phyloP scores from a whole-genome alignment of 805 yeast species.

The Kodamaea kaohsiungensis region DNA sequence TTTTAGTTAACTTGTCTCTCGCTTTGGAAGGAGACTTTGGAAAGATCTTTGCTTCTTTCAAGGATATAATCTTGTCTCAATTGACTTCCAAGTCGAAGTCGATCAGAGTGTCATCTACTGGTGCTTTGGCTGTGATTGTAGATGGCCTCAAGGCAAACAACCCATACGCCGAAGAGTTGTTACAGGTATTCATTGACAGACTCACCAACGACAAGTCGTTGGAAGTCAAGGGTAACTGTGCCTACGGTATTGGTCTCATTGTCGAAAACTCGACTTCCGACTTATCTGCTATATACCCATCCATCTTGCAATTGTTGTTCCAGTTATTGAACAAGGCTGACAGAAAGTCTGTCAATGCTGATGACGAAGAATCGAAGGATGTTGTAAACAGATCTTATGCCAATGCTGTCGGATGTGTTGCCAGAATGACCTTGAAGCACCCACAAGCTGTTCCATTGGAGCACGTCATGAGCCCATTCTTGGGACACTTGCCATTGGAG shows the following conservation, averaged over 20 bases:
- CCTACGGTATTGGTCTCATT: constrained; percentile 90
- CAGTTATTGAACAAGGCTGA: constrained; percentile 73
- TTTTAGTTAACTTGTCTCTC: constrained; percentile 70
- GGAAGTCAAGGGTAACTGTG: constrained; percentile 92
- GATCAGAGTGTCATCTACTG: constrained; percentile 77
- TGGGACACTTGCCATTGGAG: constrained; percentile 79
- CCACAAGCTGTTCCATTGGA: constrained; percentile 70
- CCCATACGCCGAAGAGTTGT: constrained; percentile 68
- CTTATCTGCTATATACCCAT: constrained; percentile 62
- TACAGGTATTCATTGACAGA: constrained; percentile 67
- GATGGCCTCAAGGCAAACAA: constrained; percentile 67
- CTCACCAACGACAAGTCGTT: constrained; percentile 74
- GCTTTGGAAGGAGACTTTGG: constrained; percentile 80
- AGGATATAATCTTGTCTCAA: constrained; percentile 58
- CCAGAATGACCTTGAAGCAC: constrained; percentile 81
- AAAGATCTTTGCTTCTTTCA: constrained; percentile 70
- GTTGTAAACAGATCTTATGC: constrained; percentile 83
- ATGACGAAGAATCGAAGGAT: constrained; percentile 77
- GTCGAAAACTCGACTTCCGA: constrained; percentile 56
- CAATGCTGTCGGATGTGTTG: constrained; percentile 96
- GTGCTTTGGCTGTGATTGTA: constrained; percentile 88
- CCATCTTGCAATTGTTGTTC: constrained; percentile 72
- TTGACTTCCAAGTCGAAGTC: constrained; percentile 60
- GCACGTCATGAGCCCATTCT: constrained; percentile 72
- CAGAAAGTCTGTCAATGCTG: constrained; percentile 54